A percentile compares a stretch with the other conserved stretches of the same genome.
Evolutionary conservation across 2,329 filamentous ascomycete genomes (phyloP).

Genomic region (Ascochyta rabiei): DNA sequence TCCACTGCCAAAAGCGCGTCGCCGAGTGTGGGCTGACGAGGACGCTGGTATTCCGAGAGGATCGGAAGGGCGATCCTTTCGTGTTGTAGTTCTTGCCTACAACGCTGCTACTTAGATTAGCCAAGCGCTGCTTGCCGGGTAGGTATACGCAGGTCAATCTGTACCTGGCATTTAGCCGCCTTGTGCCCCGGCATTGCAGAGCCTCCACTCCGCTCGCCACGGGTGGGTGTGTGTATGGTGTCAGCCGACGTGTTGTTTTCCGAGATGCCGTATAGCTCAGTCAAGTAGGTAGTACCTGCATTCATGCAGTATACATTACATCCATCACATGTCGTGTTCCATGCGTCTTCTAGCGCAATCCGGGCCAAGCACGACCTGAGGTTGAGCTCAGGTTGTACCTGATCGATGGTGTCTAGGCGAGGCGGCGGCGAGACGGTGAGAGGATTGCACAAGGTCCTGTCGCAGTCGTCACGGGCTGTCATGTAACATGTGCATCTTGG

Average conservation of each 20-base stretch:
- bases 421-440: not conserved
- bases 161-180: slow-evolving; percentile 9
- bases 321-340: not conserved
- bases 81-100: not conserved
- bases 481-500: not conserved
- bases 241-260: not conserved
- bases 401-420: not conserved
- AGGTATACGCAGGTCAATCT: not conserved
- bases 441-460: not conserved
- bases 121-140: slow-evolving; percentile 6
- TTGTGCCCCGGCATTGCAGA: slow-evolving; percentile 3
- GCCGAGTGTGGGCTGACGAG: not conserved
- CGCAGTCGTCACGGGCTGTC: no score
- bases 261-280: not conserved
- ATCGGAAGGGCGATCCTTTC: not conserved
- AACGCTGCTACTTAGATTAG: not conserved
- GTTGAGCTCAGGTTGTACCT: slow-evolving; percentile 8
- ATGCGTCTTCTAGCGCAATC: slow-evolving; percentile 5
- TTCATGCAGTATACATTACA: slow-evolving; percentile 2
- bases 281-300: not conserved
- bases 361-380: not conserved
- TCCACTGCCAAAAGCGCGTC: not conserved
- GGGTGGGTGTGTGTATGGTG: not conserved
- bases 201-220: slow-evolving; percentile 6
- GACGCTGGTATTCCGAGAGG: not conserved